These are phyloP conservation scores for Thalassiosira livingstoniorum DNA, from an alignment of 352 stramenopile genomes.

Conservation along the genomic window DNA sequence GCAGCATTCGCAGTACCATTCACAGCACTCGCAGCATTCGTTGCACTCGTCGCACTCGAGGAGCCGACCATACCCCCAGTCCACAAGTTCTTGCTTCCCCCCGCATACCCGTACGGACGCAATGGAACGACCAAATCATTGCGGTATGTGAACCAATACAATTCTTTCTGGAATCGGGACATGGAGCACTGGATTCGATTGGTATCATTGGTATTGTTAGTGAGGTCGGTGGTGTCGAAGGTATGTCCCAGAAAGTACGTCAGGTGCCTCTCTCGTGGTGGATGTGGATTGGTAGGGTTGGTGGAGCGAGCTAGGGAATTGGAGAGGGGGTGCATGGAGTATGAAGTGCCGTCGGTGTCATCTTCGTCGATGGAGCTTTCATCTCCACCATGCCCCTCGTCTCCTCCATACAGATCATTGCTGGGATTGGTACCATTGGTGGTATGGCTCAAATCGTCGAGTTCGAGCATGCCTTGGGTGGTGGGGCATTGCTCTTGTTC, in stretches of 20 bases:
- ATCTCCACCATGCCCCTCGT: constrained; percentile 17
- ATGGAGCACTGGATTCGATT: constrained; percentile 7
- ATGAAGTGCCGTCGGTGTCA: constrained; percentile 23
- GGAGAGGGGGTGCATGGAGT: constrained; percentile 5
- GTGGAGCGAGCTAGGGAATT: not conserved
- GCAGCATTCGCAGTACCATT: not conserved
- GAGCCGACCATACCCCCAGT: not conserved
- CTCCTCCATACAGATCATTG: not conserved
- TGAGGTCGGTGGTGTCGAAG: not conserved
- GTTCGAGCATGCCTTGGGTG: constrained; percentile 37
- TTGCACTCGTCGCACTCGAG: not conserved
- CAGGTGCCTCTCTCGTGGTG: not conserved
- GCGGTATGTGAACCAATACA: constrained; percentile 84
- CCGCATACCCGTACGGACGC: constrained; percentile 19
- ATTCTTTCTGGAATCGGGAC: constrained; percentile 43
- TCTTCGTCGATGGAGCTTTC: constrained; percentile 5
- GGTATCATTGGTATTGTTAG: not conserved
- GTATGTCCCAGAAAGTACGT: constrained; percentile 29
- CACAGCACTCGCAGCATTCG: not conserved
- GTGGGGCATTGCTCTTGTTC: constrained; percentile 1
- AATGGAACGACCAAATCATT: constrained; percentile 47
- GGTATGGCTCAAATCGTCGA: constrained; percentile 27
- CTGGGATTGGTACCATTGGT: not conserved
- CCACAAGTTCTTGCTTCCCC: not conserved
- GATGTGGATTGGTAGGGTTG: not conserved